phyloP scores from a whole-genome alignment of 176 grass and related monocot species.

The Hsuehochloa calcarea region DNA sequence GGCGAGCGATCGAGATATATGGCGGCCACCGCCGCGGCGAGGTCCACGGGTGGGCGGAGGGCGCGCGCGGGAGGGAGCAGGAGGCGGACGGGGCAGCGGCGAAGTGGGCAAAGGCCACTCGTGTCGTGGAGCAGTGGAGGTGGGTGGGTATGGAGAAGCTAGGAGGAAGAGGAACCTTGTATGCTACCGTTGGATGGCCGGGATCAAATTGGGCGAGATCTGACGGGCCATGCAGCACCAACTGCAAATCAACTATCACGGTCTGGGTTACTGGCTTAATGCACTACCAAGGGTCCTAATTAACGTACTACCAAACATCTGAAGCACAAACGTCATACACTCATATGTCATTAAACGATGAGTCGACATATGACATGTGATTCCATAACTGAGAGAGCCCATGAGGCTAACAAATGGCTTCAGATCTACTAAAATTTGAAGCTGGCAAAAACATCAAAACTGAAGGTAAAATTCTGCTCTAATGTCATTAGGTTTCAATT shows the following conservation, averaged over 20 bases:
- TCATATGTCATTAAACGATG: not conserved
- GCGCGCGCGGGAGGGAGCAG: not conserved
- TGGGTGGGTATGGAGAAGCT: not conserved
- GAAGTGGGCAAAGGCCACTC: conserved; percentile 13
- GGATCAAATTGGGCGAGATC: not conserved
- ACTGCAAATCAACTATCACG: not conserved
- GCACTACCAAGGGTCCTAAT: no score
- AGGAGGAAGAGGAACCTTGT: conserved; percentile 3
- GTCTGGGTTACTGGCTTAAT: no score
- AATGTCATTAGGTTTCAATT: not conserved
- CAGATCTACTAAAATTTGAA: not conserved
- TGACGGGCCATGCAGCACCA: not conserved
- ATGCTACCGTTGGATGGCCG: conserved; percentile 13
- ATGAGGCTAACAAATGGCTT: not conserved
- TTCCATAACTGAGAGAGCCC: not conserved
- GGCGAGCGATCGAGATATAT: not conserved
- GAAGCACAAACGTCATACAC: not conserved
- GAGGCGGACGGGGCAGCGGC: conserved; percentile 13
- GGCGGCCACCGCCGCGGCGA: conserved; percentile 12
- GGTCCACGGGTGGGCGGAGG: conserved; percentile 13
- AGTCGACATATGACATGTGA: not conserved
- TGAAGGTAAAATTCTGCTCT: not conserved
- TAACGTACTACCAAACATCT: not conserved
- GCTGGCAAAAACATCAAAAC: not conserved
- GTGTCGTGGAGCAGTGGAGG: not conserved